Percentiles rank a stretch among this genome's conserved stretches.
Evolutionary conservation across 2,329 filamentous ascomycete species (phyloP).

Genomic region (Chrysoporthe puriensis): DNA sequence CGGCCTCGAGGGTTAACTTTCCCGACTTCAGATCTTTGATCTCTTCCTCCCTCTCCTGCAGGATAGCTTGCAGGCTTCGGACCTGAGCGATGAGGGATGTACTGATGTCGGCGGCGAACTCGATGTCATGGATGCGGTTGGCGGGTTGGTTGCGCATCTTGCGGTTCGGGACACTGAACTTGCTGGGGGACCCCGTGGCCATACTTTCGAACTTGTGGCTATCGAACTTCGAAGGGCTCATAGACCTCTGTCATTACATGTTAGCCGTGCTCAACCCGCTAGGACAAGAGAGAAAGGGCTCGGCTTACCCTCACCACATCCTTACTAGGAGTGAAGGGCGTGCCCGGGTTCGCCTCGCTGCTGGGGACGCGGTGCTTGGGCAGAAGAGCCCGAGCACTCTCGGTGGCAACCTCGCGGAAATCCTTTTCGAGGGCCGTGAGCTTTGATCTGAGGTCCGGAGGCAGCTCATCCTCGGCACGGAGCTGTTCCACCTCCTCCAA

Average conservation of each 20-base stretch:
- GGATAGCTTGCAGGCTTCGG: constrained; percentile 80
- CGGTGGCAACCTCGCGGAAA: constrained; percentile 89
- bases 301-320: constrained; percentile 57
- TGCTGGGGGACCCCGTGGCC: constrained; percentile 84
- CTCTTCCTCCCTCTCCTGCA: constrained; percentile 86
- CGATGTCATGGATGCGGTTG: constrained; percentile 90
- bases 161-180: constrained; percentile 82
- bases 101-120: constrained; percentile 97
- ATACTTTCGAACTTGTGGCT: constrained; percentile 70
- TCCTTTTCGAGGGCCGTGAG: constrained; percentile 89
- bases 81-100: constrained; percentile 94
- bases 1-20: constrained; percentile 78
- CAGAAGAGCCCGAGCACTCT: constrained; percentile 86
- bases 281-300: background rate
- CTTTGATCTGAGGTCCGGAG: constrained; percentile 79
- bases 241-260: constrained; percentile 58
- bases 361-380: constrained; percentile 81
- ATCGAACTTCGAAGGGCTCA: constrained; percentile 66
- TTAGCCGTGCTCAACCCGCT: constrained; percentile 21
- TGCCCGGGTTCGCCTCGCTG: constrained; percentile 59
- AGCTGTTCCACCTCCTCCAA: constrained; percentile 83
- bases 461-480: constrained; percentile 76
- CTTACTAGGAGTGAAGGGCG: constrained; percentile 57
- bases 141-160: constrained; percentile 89
- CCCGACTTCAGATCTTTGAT: constrained; percentile 76